A percentile compares a stretch with the other conserved stretches of the same genome.
Evolutionary conservation across 441 rosid species (phyloP).

Genomic region (Euphorbia neoarborescens): DNA sequence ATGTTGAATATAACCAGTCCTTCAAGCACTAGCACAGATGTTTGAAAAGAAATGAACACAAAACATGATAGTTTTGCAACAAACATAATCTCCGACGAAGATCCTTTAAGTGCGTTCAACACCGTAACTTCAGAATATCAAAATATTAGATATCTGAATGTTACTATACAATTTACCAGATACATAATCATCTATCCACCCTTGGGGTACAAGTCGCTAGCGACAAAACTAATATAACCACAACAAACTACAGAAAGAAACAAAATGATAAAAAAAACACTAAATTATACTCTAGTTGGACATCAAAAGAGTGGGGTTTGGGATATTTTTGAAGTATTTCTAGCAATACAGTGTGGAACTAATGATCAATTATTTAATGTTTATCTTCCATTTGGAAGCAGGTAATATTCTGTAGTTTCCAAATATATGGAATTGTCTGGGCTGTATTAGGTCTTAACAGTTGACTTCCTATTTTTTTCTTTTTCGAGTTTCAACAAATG

Average conservation of each 20-base stretch:
- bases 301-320: background rate
- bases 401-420: background rate
- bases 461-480: background rate
- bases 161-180: background rate
- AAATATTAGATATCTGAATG: background rate
- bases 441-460: background rate
- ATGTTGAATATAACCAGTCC: background rate
- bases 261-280: background rate
- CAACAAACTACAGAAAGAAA: background rate
- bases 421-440: background rate
- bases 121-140: background rate
- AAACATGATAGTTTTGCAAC: background rate
- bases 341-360: background rate
- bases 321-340: background rate
- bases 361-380: background rate
- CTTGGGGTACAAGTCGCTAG: background rate
- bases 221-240: background rate
- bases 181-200: background rate
- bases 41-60: background rate
- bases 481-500: background rate
- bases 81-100: background rate
- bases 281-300: background rate
- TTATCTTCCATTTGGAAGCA: background rate
- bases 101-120: background rate
- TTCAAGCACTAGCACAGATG: background rate